Base-by-base conservation (phyloP, 345 rosid species). In the Raphanus raphanistrum region DNA sequence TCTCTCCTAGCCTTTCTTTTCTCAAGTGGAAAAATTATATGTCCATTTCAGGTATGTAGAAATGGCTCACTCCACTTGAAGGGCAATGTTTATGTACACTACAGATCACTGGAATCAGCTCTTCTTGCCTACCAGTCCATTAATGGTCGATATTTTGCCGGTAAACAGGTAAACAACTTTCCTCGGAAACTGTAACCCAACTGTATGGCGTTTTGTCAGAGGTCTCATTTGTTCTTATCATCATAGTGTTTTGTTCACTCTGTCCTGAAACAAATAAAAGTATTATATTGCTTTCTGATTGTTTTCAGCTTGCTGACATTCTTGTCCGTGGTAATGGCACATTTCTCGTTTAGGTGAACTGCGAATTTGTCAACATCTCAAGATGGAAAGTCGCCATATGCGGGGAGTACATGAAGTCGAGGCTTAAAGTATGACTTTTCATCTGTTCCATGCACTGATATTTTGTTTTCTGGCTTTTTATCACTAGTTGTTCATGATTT, bases 311-410 rank as follows among this genome's bases (percentile, higher is more conserved):
- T 17, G 32, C 63, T 71, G 77, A 57, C 63, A 48, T 33, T 60
- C 41, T 48, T 79, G 36, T 28, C 33, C 35, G 45, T 66, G 48
- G 45, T 66, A 66, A 48, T 13, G 67, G 65, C 58, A 33, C 58
- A 33, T 76, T 21, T 73, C 67, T 75, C 70, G 67, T 69, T 2
- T 87, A 94, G 98, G 83, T 94, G 79, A 84, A 55, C 3, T 95
- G 96, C 77, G 98, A 95, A 83, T 95, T 89, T 87, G 81, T 92
- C 77, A 95, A 92, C 77, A 77, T 95, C 73, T 86, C 88, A 21
- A 89, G 84, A 82, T 95, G 98, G 99, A 92, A 85, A 84, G 88
- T 88, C 38, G 99, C 99, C 78, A 95, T 95, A 79, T 95, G 99
- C 75, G 99, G 99, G 84, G 97, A 95, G 71, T 95, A 81, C 73